These are phyloP conservation scores for Hypoxylon rickii DNA, from an alignment of 495 filamentous ascomycete genomes.

Conservation along the genomic window DNA sequence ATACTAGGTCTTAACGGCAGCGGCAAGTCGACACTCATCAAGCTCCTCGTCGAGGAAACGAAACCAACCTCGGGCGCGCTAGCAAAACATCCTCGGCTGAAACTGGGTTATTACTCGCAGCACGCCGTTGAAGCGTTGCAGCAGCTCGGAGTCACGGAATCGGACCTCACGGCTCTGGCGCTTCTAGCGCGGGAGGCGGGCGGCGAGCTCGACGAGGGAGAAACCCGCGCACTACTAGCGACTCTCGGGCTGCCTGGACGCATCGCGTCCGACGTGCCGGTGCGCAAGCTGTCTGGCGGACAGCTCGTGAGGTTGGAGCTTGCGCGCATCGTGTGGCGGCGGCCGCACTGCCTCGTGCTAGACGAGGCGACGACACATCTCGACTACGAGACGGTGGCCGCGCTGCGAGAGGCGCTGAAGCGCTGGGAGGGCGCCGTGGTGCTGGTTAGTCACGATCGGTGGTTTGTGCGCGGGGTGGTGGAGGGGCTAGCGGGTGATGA, in stretches of 20 bases:
- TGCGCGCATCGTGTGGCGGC: slow-evolving; percentile 66
- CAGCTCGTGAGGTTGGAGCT: slow-evolving; percentile 79
- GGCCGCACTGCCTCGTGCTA: slow-evolving; percentile 74
- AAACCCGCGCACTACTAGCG: slow-evolving; percentile 63
- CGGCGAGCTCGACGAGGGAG: slow-evolving; percentile 60
- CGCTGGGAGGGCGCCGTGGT: slow-evolving; percentile 72
- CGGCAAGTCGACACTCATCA: slow-evolving; percentile 74
- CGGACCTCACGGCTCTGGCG: slow-evolving; percentile 63
- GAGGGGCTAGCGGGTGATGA: slow-evolving; percentile 63
- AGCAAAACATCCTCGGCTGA: slow-evolving; percentile 65
- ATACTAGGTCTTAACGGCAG: slow-evolving; percentile 75
- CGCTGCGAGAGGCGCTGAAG: slow-evolving; percentile 66
- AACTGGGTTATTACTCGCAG: slow-evolving; percentile 77
- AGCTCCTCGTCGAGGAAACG: slow-evolving; percentile 55
- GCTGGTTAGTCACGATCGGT: slow-evolving; percentile 78
- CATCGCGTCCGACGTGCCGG: slow-evolving; percentile 69
- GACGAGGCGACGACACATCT: slow-evolving; percentile 89
- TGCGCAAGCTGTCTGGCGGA: slow-evolving; percentile 71
- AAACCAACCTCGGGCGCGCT: slow-evolving; percentile 58
- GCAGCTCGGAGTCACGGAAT: slow-evolving; percentile 44
- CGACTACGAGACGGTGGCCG: slow-evolving; percentile 75
- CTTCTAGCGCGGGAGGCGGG: slow-evolving; percentile 56
- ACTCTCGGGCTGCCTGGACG: slow-evolving; percentile 68
- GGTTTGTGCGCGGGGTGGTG: slow-evolving; percentile 69
- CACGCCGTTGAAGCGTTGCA: slow-evolving; percentile 73